These are phyloP conservation scores for Plasmodium ovale DNA, from an alignment of 169 alveolate species.

Conservation along the genomic window DNA sequence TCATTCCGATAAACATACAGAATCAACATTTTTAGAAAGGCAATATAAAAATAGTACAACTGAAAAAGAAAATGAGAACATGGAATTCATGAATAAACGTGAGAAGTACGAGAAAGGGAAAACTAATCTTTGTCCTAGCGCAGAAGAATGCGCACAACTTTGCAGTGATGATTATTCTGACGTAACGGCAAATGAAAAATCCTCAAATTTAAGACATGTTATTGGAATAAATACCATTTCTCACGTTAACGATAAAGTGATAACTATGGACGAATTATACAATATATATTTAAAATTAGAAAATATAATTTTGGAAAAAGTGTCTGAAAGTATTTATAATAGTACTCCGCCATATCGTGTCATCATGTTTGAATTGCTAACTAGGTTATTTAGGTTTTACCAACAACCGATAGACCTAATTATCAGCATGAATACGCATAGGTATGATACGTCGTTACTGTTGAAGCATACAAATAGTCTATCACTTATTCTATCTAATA, in stretches of 20 bases:
- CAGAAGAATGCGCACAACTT: neutral
- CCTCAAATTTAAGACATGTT: neutral
- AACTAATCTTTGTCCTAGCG: too few relatives aligned
- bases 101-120: too few relatives aligned
- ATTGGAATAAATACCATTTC: neutral
- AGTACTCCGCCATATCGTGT: constrained; percentile 87
- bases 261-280: constrained; percentile 71
- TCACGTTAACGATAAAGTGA: constrained; percentile 13
- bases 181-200: neutral
- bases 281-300: constrained; percentile 78
- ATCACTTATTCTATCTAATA: constrained; percentile 41
- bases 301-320: constrained; percentile 70
- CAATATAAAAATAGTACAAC: neutral
- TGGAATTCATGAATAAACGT: neutral
- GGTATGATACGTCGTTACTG: constrained; percentile 66
- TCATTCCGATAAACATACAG: too few relatives aligned
- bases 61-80: neutral
- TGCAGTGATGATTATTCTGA: neutral
- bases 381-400: constrained; percentile 81
- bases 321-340: constrained; percentile 79
- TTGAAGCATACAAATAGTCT: constrained; percentile 60
- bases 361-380: constrained; percentile 83
- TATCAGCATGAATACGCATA: constrained; percentile 65
- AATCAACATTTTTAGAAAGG: too few relatives aligned
- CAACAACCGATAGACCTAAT: constrained; percentile 60